Evolutionary conservation across 2,329 filamentous ascomycete species (phyloP).

Genomic region (Hypoxylon sp.): DNA sequence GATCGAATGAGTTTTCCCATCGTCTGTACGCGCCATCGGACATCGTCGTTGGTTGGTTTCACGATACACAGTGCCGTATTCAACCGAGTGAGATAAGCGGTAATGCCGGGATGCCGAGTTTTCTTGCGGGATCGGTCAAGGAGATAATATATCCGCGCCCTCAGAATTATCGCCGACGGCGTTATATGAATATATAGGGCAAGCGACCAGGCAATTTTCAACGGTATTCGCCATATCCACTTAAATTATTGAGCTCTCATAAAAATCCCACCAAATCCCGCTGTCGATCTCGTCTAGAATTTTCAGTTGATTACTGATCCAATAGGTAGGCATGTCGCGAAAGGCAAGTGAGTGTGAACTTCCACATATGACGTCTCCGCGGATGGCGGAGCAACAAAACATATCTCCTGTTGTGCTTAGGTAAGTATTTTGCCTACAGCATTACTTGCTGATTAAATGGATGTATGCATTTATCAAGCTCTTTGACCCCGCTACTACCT

Average conservation of each 20-base stretch:
- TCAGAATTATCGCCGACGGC: slow-evolving; percentile 9
- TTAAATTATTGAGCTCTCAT: too few relatives aligned
- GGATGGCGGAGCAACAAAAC: not conserved
- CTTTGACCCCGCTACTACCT: slow-evolving; percentile 21
- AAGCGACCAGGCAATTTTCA: not conserved
- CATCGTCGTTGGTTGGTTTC: not conserved
- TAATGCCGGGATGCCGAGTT: slow-evolving; percentile 14
- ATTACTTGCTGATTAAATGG: not conserved
- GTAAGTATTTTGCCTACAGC: not conserved
- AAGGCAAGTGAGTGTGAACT: too few relatives aligned
- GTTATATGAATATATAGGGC: not conserved
- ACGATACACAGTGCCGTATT: slow-evolving; percentile 14
- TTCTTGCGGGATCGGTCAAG: slow-evolving; percentile 14
- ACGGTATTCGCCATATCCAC: not conserved
- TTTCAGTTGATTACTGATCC: too few relatives aligned
- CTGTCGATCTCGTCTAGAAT: too few relatives aligned
- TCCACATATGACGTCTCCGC: too few relatives aligned
- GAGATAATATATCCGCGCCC: not conserved
- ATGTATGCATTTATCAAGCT: slow-evolving; percentile 35
- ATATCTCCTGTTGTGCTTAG: not conserved
- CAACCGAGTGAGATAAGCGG: slow-evolving; percentile 5
- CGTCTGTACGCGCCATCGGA: not conserved
- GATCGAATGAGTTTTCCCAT: slow-evolving; percentile 1
- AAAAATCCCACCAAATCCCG: too few relatives aligned
- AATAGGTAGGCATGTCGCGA: too few relatives aligned